A percentile compares a stretch with the other conserved stretches of the same genome.
These are phyloP conservation scores for Talaromyces wortmannii DNA, from an alignment of 495 filamentous ascomycete species.

Conservation along the genomic window DNA sequence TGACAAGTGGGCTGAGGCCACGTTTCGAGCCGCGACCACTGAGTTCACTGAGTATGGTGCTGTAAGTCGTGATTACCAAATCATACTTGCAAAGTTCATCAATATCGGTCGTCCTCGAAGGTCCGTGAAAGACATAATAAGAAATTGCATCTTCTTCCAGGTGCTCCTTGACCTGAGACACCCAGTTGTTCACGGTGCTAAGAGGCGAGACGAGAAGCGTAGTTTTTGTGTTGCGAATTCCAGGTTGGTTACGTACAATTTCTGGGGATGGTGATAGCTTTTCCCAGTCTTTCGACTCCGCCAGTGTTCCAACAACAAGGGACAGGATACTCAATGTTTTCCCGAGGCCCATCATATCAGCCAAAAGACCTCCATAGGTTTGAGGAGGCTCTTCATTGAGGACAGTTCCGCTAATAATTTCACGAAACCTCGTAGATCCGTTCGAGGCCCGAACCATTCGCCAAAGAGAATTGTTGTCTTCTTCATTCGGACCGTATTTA, in stretches of 20 bases:
- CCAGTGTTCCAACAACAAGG: conserved; percentile 56
- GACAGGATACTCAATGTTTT: conserved; percentile 89
- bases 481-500: conserved; percentile 45
- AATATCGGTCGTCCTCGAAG: conserved; percentile 59
- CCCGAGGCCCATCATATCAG: conserved; percentile 97
- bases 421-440: conserved; percentile 57
- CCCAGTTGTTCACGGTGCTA: conserved; percentile 88
- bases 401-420: conserved; percentile 75
- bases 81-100: conserved; percentile 66
- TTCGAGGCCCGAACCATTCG: conserved; percentile 41
- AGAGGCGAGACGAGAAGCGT: conserved; percentile 89
- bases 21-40: conserved; percentile 50
- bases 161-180: conserved; percentile 80
- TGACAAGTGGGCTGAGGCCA: conserved; percentile 58
- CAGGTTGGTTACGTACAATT: conserved; percentile 27
- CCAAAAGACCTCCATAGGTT: conserved; percentile 78
- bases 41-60: conserved; percentile 75
- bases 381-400: conserved; percentile 59
- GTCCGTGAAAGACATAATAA: conserved; percentile 81
- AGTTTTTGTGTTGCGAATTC: conserved; percentile 62
- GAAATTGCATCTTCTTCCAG: conserved; percentile 51
- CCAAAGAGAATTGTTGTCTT: conserved; percentile 69
- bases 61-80: conserved; percentile 87
- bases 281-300: conserved; percentile 51
- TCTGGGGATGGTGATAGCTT: conserved; percentile 13